Evolutionary conservation across 345 rosid genomes (phyloP).

Genomic region (Heritiera littoralis): DNA sequence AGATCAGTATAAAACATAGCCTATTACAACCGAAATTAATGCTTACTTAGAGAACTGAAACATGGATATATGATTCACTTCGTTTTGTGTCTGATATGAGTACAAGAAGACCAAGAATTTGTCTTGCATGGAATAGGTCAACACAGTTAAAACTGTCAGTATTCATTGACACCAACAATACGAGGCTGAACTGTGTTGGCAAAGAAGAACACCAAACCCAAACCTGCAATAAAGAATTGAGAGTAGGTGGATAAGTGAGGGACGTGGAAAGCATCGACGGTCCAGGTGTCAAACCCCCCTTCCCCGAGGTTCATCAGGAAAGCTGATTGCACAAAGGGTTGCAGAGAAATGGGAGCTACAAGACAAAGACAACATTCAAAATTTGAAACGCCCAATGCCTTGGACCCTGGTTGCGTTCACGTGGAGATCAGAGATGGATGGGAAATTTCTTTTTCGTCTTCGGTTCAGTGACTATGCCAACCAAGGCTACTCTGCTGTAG

Average conservation of each 20-base stretch:
- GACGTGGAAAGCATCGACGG: constrained; percentile 22
- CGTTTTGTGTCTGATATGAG: not conserved
- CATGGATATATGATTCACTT: not conserved
- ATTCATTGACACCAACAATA: not conserved
- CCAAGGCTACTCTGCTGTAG: too few species aligned
- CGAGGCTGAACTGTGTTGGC: not conserved
- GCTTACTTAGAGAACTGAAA: not conserved
- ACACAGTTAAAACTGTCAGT: not conserved
- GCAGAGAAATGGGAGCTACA: not conserved
- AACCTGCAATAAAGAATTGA: too few species aligned
- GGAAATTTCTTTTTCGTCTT: too few species aligned
- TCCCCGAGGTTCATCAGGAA: constrained; percentile 31
- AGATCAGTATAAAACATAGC: not conserved
- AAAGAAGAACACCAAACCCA: not conserved
- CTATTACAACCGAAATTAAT: not conserved
- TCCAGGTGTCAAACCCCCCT: constrained; percentile 50
- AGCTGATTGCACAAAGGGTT: not conserved
- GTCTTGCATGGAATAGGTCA: not conserved
- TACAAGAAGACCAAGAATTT: not conserved
- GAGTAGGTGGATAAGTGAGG: not conserved
- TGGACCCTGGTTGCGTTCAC: too few species aligned
- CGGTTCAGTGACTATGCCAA: too few species aligned
- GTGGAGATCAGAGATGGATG: too few species aligned
- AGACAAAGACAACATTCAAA: not conserved
- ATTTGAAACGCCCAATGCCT: not conserved